These are phyloP conservation scores for Tetracladium maxilliforme DNA, from an alignment of 2,329 filamentous ascomycete species.

Conservation along the genomic window DNA sequence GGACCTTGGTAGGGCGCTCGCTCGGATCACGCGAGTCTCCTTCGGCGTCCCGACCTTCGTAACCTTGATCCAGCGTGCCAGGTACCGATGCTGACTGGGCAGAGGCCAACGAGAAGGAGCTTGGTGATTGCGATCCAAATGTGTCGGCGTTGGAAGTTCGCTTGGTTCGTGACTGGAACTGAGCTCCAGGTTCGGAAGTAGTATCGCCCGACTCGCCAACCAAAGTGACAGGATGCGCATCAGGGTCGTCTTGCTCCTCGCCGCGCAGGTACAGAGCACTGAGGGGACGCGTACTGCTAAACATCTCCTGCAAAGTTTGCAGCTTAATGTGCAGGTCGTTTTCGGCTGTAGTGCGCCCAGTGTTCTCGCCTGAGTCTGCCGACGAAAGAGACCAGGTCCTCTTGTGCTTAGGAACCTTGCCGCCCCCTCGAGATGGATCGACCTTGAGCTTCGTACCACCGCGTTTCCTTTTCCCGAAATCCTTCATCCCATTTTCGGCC, in stretches of 20 bases:
- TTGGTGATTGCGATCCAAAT: slow-evolving; percentile 51
- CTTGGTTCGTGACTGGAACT: slow-evolving; percentile 29
- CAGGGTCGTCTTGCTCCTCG: slow-evolving; percentile 65
- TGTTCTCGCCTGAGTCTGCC: slow-evolving; percentile 44
- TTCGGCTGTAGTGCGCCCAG: slow-evolving; percentile 41
- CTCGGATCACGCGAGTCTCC: slow-evolving; percentile 14
- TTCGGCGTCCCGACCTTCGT: too few relatives aligned
- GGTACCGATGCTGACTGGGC: too few relatives aligned
- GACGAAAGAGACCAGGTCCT: slow-evolving; percentile 93
- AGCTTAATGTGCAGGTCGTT: slow-evolving; percentile 72
- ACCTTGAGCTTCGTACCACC: slow-evolving; percentile 28
- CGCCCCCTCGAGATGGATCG: slow-evolving; percentile 39
- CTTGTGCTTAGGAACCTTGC: slow-evolving; percentile 84
- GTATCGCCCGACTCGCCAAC: slow-evolving; percentile 52
- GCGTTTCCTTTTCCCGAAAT: slow-evolving; percentile 50
- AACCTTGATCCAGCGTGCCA: too few relatives aligned
- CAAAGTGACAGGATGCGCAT: slow-evolving; percentile 61
- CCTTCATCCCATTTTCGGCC: slow-evolving; percentile 51
- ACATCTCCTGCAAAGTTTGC: slow-evolving; percentile 73
- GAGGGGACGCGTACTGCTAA: slow-evolving; percentile 65
- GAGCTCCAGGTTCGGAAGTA: slow-evolving; percentile 17
- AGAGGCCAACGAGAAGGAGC: slow-evolving; percentile 46
- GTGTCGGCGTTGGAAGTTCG: slow-evolving; percentile 41
- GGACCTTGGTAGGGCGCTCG: slow-evolving; percentile 31
- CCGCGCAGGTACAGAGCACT: slow-evolving; percentile 68